Evolutionary conservation across 1,139 yeast genomes (phyloP), one percentile per base, ranked within the genome.

Genomic region (Scheffersomyces stambukii): DNA sequence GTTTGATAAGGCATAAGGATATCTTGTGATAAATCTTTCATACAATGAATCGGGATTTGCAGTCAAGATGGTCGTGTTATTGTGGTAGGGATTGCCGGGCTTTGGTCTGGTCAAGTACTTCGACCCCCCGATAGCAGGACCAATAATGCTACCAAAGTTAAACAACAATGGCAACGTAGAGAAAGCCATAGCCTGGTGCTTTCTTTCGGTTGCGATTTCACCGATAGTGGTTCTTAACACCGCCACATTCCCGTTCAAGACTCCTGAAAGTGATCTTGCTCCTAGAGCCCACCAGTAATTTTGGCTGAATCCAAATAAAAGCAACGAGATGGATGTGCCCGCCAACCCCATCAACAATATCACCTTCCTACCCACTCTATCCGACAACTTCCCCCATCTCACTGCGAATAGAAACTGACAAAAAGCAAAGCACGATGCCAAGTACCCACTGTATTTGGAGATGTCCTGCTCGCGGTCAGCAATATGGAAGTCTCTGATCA

Each of bases 1-100:
- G 45, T 77, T 78, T 4, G 82, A 77, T 36, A 77, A 52, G 2
- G 80, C 75, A 43, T 75, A 78, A 1, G 84, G 84, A 44, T 64
- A 62, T 23, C 32, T 37, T 11, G 57, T 47, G 19, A 70, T 57
- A 32, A 74, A 47, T n/a, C 29, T 31, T 8, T 54, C 46, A 39
- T 43, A 43, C 29, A 33, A 28, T 9, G 31, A 28, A 15, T 22
- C 19, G n/a, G n/a, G n/a, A n/a, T n/a, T n/a, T n/a, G n/a, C n/a
- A n/a, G n/a, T n/a, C n/a, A n/a, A n/a, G n/a, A n/a, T n/a, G 10
- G 10, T 6, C 11, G 13, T 20, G 16, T 30, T 28, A 13, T 34
- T 25, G 18, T 31, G 24, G 27, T 33, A 33, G 2, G 36, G 36
- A n/a, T 23, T 30, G 3, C 24, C 18, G 9, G 19, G 7, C 15